Evolutionary conservation across 164 flowering plant genomes (phyloP).

Genomic region (Chimonanthus praecox): DNA sequence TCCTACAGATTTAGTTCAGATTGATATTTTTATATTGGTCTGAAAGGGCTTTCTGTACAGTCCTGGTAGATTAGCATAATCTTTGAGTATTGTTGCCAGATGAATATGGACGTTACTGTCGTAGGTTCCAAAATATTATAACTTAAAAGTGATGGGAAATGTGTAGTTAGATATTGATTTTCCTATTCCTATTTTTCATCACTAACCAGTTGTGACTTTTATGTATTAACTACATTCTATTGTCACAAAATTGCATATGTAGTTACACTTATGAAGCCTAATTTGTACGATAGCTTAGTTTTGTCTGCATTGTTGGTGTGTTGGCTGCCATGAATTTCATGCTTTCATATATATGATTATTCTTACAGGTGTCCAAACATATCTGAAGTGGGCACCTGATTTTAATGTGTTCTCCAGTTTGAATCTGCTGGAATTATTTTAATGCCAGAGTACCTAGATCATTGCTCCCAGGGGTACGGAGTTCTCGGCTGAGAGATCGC

Average conservation of each 20-base stretch:
- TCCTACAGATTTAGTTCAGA: not conserved
- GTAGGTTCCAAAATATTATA: not conserved
- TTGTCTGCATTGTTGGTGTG: not conserved
- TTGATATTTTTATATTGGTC: not conserved
- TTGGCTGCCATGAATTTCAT: not conserved
- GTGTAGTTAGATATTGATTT: not conserved
- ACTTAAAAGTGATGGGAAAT: not conserved
- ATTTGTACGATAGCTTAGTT: not conserved
- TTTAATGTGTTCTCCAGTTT: slow-evolving; percentile 20
- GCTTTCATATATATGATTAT: not conserved
- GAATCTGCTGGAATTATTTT: slow-evolving; percentile 27
- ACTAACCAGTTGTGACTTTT: too few relatives aligned
- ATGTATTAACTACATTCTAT: not conserved
- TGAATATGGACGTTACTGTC: not conserved
- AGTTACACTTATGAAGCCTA: too few relatives aligned
- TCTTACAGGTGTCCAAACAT: slow-evolving; percentile 19
- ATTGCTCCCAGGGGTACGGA: slow-evolving; percentile 77
- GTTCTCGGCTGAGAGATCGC: slow-evolving; percentile 88
- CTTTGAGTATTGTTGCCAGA: not conserved
- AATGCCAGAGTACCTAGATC: slow-evolving; percentile 77
- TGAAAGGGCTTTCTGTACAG: not conserved
- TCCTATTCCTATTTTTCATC: not conserved
- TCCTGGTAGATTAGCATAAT: not conserved
- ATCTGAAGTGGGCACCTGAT: slow-evolving; percentile 23
- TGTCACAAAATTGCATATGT: not conserved